Conservation (phyloP, 2,329 filamentous ascomycete genomes). For the Cordyceps pruinosa region DNA sequence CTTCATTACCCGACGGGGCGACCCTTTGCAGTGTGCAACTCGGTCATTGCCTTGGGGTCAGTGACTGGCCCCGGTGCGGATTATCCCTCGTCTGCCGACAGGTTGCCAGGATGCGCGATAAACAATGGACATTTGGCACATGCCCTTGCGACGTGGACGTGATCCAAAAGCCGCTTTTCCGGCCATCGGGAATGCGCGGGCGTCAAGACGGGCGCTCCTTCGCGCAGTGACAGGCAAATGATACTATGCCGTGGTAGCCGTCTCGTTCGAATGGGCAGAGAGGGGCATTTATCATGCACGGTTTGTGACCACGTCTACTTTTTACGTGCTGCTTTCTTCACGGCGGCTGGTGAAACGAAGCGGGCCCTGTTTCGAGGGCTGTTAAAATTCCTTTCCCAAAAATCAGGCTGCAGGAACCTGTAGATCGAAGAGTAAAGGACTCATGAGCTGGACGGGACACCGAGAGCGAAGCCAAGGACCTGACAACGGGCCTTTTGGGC, state of each 20-base stretch:
- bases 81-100: not conserved
- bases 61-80: not conserved
- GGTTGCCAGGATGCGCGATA: not conserved
- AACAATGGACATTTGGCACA: too few relatives aligned
- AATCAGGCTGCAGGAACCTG: not conserved
- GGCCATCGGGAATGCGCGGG: slow-evolving; percentile 5
- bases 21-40: not conserved
- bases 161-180: not conserved
- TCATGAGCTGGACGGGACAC: not conserved
- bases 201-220: not conserved
- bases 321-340: too few relatives aligned
- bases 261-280: not conserved
- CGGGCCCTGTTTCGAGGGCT: not conserved
- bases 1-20: not conserved
- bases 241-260: slow-evolving; percentile 10
- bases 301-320: not conserved
- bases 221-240: not conserved
- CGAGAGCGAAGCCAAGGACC: not conserved
- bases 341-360: too few relatives aligned
- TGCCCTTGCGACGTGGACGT: not conserved
- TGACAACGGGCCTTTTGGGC: not conserved
- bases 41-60: not conserved
- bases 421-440: too few relatives aligned
- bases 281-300: not conserved
- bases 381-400: not conserved